Evolutionary conservation across 2,329 filamentous ascomycete genomes (phyloP).

Genomic region (Colletotrichum somersetense): DNA sequence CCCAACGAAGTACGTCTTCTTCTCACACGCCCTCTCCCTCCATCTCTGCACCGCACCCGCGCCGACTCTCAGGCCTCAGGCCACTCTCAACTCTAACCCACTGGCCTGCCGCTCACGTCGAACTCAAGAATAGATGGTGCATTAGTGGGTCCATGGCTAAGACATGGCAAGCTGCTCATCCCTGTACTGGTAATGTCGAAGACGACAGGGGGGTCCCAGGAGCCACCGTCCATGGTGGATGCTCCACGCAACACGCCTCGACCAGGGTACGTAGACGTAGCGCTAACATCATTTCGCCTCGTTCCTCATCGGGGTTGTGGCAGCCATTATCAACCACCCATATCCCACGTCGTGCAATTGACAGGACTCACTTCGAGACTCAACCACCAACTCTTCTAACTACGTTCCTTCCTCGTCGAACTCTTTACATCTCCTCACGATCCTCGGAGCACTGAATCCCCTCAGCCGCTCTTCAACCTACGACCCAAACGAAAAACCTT

Average conservation of each 20-base stretch:
- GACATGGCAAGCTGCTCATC: constrained; percentile 47
- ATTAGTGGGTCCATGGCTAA: constrained; percentile 49
- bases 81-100: constrained; percentile 49
- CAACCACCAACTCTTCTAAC: constrained; percentile 46
- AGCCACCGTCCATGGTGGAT: constrained; percentile 47
- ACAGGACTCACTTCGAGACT: constrained; percentile 3
- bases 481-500: constrained; percentile 29
- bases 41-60: constrained; percentile 2
- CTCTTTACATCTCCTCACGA: constrained; percentile 44
- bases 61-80: constrained; percentile 43
- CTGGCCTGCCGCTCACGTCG: constrained; percentile 45
- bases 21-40: constrained; percentile 29
- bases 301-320: constrained; percentile 39
- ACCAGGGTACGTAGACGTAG: constrained; percentile 40
- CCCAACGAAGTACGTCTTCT: constrained; percentile 43
- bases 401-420: constrained; percentile 54
- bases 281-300: constrained; percentile 43
- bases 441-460: constrained; percentile 31
- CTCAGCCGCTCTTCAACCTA: constrained; percentile 31
- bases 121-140: constrained; percentile 60
- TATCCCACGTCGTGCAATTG: constrained; percentile 40
- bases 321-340: constrained; percentile 43
- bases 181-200: constrained; percentile 46
- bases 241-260: constrained; percentile 52
- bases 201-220: constrained; percentile 44